Base-by-base conservation (phyloP, 768 basidiomycete species). In the Tulasnella sp. region DNA sequence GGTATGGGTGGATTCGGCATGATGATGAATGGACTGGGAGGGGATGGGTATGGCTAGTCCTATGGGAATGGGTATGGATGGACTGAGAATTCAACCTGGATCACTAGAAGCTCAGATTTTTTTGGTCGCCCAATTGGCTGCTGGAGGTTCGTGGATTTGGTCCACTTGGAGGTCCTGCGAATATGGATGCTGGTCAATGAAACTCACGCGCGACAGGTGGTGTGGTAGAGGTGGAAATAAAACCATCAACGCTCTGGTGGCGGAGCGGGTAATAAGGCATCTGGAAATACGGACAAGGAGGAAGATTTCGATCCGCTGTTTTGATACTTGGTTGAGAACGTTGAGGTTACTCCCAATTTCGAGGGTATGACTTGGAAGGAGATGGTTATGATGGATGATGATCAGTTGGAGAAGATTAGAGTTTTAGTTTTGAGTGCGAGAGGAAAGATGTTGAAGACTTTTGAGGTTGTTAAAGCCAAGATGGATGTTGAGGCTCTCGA, bases 351-450 rank as follows among this genome's bases (percentile, higher is more conserved):
- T 57, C 81, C 88, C 32, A 98, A 95, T 70, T 98, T 99, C 66
- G 92, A 96, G 65, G 75, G 71, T 45, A 73, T 77, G 70, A 75
- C 72, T 58, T 99, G 95, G 95, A 76, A 80, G 68, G 91, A 98
- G 54, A 93, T 98, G 83, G 84, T 93, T 7, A 45, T 78, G 43
- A 82, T 99, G 77, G 85, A 87, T 59, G 93, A 98, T 66, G 74
- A 70, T 8, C 82, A 76, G 59, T 70, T 99, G 58, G 90, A 96
- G 72, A 83, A 72, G 48, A 85, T 86, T 68, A 95, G 95, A n/a
- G 93, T 99, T 35, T 83, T 87, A n/a, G 95, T 95, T 56, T 79
- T 95, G 47, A 95, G 95, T 42, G 95, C 95, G 32, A 73, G 95
- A 65, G 78, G 91, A 70, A 96, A 96, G 77, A 85, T 95, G 84